A percentile compares a stretch with the other conserved stretches of the same genome.
phyloP scores from a whole-genome alignment of 2,329 filamentous ascomycete genomes.

The Zymoseptoria tritici region DNA sequence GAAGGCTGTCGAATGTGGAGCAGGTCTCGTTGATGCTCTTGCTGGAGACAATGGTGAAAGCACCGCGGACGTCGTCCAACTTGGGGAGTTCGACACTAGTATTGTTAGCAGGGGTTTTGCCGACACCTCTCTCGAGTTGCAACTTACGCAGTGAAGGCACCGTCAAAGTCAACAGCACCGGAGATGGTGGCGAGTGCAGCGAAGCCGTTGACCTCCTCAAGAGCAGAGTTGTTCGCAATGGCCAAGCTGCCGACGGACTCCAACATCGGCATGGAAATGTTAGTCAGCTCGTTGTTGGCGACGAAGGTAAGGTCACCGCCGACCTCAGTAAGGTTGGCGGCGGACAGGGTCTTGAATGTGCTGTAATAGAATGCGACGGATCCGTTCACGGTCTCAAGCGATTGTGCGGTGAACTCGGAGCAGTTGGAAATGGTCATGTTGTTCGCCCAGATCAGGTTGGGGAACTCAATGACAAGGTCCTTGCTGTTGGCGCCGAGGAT shows the following conservation, averaged over 20 bases:
- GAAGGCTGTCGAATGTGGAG: constrained; percentile 34
- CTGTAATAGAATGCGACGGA: constrained; percentile 81
- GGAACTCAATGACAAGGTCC: constrained; percentile 63
- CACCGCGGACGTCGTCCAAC: constrained; percentile 40
- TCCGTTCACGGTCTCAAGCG: constrained; percentile 64
- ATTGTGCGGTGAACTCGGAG: constrained; percentile 64
- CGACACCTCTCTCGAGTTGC: not conserved
- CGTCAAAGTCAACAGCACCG: constrained; percentile 78
- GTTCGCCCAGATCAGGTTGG: constrained; percentile 68
- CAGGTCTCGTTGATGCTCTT: constrained; percentile 36
- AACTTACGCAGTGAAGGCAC: constrained; percentile 74
- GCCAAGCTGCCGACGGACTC: constrained; percentile 69
- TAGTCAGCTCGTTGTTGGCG: constrained; percentile 52
- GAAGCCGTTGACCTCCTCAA: constrained; percentile 61
- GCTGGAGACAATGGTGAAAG: constrained; percentile 45
- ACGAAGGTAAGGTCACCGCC: constrained; percentile 51
- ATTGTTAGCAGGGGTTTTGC: constrained; percentile 26
- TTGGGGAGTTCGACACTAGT: constrained; percentile 61
- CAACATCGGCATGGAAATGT: constrained; percentile 68
- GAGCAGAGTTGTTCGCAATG: constrained; percentile 81
- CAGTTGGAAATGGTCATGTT: constrained; percentile 80
- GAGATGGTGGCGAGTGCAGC: constrained; percentile 59
- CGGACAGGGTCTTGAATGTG: constrained; percentile 54
- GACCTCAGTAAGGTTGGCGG: constrained; percentile 64
- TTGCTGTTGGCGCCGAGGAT: constrained; percentile 74